These are phyloP conservation scores for Microascus cirrosus DNA, from an alignment of 2,329 filamentous ascomycete genomes.

Conservation along the genomic window DNA sequence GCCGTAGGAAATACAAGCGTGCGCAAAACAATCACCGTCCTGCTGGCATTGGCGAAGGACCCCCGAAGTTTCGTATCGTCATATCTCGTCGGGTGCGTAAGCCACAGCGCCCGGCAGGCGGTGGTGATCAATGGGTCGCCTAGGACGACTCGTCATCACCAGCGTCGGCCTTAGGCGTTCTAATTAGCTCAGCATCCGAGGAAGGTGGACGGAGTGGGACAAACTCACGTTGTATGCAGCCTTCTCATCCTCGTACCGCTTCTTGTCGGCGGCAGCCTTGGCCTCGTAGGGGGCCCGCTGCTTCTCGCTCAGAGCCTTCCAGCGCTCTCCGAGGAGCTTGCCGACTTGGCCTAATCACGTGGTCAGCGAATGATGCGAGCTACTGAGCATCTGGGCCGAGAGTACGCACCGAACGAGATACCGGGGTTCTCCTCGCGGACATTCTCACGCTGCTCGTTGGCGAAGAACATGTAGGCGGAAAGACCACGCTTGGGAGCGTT, in stretches of 20 bases:
- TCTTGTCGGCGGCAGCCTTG: slow-evolving; percentile 96
- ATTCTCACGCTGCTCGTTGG: slow-evolving; percentile 97
- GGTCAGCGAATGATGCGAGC: slow-evolving; percentile 15
- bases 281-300: slow-evolving; percentile 90
- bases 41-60: background rate
- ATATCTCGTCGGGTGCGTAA: slow-evolving; percentile 4
- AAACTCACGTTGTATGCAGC: slow-evolving; percentile 72
- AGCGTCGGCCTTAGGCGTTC: slow-evolving; percentile 6
- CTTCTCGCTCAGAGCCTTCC: slow-evolving; percentile 93
- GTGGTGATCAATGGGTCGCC: slow-evolving; percentile 7
- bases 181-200: slow-evolving; percentile 15
- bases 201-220: slow-evolving; percentile 1
- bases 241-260: slow-evolving; percentile 98
- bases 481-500: slow-evolving; percentile 99
- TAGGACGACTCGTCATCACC: slow-evolving; percentile 44
- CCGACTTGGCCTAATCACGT: slow-evolving; percentile 67
- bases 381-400: background rate
- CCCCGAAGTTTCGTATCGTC: slow-evolving; percentile 2
- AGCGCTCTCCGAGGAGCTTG: slow-evolving; percentile 95
- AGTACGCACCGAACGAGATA: slow-evolving; percentile 71
- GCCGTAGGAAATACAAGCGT: slow-evolving; percentile 1
- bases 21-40: background rate
- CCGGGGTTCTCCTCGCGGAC: slow-evolving; percentile 97
- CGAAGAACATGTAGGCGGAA: slow-evolving; percentile 99
- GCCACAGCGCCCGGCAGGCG: background rate